Evolutionary conservation across 1,284 basidiomycete species (phyloP), one percentile per base, ranked within the genome.

Genomic region (Coriolopsis trogii): DNA sequence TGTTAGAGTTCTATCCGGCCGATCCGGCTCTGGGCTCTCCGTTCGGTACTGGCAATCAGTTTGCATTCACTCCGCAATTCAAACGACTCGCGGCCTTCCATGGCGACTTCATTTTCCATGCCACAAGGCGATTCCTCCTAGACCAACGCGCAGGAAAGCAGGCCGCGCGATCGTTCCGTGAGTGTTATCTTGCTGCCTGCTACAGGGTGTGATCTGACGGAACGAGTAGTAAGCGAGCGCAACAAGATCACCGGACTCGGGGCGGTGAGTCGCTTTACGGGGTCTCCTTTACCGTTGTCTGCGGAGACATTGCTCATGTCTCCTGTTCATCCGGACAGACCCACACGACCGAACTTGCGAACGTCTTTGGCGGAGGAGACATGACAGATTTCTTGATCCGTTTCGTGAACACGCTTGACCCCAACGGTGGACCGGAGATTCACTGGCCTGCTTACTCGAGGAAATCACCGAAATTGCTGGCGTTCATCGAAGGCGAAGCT

Each of bases 21-120:
- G 72, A 78, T 41, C 64, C 73, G 15, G 65, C 64, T 0, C 58
- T 74, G 56, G 79, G 81, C 1, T 81, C 80, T 0, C 81, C 81
- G 0, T 84, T 74, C 54, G 68, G 70, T 34, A 82, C 81, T 0
- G 73, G 77, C 0, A 49, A 69, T 25, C 42, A 70, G 3, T 76
- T 80, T 53, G 69, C 67, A 0, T 56, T 82, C n/a, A 72, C 74
- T 0, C 75, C 75, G 0, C 70, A 81, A 47, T 81, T 70, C 67
- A 80, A 82, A 62, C 69, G 80, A 13, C 62, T 82, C 2, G 72
- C 79, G 6, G 70, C 79, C 0, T 68, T 82, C 58, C 67, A 67
- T 34, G 80, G 79, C 0, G 81, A 82, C 53, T 63, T 66, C 4
- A 67, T 74, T 0, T 82, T 84, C 64, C 77, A 81, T 40, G 77